Conservation (phyloP, 2,329 filamentous ascomycete genomes). For the Xylariaceae sp. region DNA sequence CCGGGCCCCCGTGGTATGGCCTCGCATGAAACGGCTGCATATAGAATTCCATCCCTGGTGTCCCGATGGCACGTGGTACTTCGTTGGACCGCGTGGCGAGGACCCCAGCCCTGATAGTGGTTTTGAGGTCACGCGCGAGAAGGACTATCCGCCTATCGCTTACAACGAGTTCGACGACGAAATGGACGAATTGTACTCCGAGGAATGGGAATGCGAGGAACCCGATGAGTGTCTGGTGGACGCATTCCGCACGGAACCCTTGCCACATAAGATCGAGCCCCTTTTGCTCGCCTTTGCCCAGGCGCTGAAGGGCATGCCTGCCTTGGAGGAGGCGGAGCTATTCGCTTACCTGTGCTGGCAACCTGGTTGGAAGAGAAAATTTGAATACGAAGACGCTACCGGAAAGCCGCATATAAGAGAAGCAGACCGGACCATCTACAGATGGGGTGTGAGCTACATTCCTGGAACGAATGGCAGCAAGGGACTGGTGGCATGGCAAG, state of each 20-base stretch:
- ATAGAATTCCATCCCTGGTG: conserved; percentile 22
- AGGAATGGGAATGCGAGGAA: conserved; percentile 10
- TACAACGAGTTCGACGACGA: conserved; percentile 14
- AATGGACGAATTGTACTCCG: conserved; percentile 14
- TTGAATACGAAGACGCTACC: not conserved
- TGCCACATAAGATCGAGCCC: not conserved
- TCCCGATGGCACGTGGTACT: conserved; percentile 24
- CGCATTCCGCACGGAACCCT: conserved; percentile 18
- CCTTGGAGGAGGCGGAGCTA: not conserved
- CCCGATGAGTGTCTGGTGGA: conserved; percentile 14
- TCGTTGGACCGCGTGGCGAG: conserved; percentile 19
- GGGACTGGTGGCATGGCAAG: not conserved
- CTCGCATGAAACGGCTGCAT: conserved; percentile 9
- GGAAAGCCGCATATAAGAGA: not conserved
- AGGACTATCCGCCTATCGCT: conserved; percentile 20
- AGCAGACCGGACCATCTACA: not conserved
- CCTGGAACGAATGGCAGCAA: not conserved
- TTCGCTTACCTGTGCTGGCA: not conserved
- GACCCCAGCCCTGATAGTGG: conserved; percentile 17
- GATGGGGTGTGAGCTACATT: not conserved
- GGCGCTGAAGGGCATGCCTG: not conserved
- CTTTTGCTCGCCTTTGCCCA: not conserved
- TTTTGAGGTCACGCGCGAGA: conserved; percentile 20
- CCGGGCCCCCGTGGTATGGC: not conserved
- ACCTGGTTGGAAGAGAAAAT: not conserved